phyloP scores from a whole-genome alignment of 495 filamentous ascomycete genomes.

The Staphylotrichum tortipilum region DNA sequence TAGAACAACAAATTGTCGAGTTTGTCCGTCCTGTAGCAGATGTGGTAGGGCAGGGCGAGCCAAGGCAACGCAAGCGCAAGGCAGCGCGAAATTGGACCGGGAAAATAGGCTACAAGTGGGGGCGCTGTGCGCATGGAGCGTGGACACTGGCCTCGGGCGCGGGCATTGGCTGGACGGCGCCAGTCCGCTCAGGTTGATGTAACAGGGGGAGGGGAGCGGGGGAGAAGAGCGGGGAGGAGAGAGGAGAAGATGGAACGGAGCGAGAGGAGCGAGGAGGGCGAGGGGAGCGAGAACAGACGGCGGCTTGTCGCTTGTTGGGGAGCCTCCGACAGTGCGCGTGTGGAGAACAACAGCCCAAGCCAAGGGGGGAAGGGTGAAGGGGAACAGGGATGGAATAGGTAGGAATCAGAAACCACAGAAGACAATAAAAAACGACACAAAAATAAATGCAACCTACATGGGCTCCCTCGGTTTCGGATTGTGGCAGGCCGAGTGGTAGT shows the following conservation, averaged over 20 bases:
- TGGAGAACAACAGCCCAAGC: no score
- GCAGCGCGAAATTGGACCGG: neutral
- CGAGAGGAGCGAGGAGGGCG: neutral
- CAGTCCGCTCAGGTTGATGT: no score
- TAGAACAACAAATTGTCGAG: no score
- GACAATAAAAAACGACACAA: neutral
- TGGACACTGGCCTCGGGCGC: no score
- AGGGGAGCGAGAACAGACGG: no score
- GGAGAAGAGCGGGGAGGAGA: no score
- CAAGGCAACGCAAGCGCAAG: neutral
- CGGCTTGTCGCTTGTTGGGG: no score
- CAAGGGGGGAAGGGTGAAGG: no score
- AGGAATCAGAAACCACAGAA: neutral
- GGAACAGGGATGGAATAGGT: no score
- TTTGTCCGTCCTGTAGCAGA: neutral
- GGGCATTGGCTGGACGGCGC: no score
- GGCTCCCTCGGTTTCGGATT: constrained; percentile 3
- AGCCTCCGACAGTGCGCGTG: neutral
- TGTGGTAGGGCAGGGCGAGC: neutral
- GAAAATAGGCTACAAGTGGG: constrained; percentile 8
- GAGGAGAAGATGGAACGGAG: no score
- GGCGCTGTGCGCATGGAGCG: neutral
- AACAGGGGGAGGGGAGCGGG: neutral
- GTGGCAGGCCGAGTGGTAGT: constrained; percentile 10
- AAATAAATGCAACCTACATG: constrained; percentile 9